Evolutionary conservation across 2,329 filamentous ascomycete species (phyloP).

Genomic region (Exserohilum turcica): DNA sequence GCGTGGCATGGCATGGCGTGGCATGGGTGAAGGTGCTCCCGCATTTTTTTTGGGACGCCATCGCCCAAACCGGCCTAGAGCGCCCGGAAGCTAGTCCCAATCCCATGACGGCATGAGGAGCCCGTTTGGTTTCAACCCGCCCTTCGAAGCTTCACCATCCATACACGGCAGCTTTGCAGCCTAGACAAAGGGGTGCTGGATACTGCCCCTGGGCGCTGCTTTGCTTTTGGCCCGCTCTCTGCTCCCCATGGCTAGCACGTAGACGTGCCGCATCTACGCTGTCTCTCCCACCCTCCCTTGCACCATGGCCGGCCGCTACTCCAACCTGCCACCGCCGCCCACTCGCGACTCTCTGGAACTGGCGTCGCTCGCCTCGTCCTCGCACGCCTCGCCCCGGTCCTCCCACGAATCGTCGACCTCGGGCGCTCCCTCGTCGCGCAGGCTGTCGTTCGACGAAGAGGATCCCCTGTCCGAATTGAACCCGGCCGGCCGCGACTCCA

Average conservation of each 20-base stretch:
- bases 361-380: conserved; percentile 88
- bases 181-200: conserved; percentile 18
- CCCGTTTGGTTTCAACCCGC: conserved; percentile 21
- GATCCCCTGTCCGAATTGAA: conserved; percentile 70
- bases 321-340: conserved; percentile 45
- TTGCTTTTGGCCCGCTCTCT: background rate
- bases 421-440: conserved; percentile 90
- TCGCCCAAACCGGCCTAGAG: conserved; percentile 14
- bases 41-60: conserved; percentile 17
- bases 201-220: conserved; percentile 15
- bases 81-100: conserved; percentile 28
- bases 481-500: conserved; percentile 55
- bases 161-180: conserved; percentile 16
- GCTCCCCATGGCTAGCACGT: conserved; percentile 33
- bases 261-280: conserved; percentile 21
- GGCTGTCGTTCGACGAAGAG: conserved; percentile 84
- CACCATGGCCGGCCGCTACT: conserved; percentile 48
- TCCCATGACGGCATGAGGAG: conserved; percentile 26
- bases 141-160: conserved; percentile 24
- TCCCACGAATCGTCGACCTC: conserved; percentile 75
- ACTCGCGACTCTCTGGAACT: conserved; percentile 94
- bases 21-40: conserved; percentile 18
- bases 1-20: background rate
- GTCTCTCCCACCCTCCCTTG: conserved; percentile 9
- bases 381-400: conserved; percentile 66